phyloP scores from a whole-genome alignment of 2,329 filamentous ascomycete genomes.

The Trichophyton rubrum region DNA sequence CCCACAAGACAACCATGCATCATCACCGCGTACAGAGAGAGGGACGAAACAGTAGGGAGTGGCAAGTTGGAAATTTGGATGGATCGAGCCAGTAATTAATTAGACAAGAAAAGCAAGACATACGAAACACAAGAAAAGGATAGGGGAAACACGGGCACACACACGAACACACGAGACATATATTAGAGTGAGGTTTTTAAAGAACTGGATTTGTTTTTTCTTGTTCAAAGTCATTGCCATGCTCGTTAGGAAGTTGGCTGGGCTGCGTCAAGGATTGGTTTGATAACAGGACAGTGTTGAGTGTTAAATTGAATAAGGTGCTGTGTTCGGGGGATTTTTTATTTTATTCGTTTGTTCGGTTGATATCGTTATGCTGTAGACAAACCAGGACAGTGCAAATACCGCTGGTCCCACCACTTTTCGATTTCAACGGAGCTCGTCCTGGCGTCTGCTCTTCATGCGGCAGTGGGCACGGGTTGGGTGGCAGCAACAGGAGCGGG shows the following conservation, averaged over 20 bases:
- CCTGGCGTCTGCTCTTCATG: conserved; percentile 26
- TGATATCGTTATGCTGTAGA: conserved; percentile 10
- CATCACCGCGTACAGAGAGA: background rate
- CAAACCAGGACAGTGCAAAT: conserved; percentile 20
- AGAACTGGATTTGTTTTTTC: background rate
- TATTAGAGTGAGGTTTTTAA: conserved; percentile 3
- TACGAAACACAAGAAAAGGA: conserved; percentile 4
- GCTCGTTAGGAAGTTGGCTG: background rate
- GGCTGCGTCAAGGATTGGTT: background rate
- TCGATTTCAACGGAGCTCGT: conserved; percentile 29
- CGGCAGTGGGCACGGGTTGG: conserved; percentile 32
- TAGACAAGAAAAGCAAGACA: conserved; percentile 6
- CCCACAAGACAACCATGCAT: conserved; percentile 11
- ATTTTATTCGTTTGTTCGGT: background rate
- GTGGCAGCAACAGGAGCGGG: conserved; percentile 23
- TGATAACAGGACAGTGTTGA: background rate
- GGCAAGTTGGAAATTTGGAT: background rate
- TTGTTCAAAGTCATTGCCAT: background rate
- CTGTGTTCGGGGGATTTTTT: background rate
- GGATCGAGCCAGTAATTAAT: conserved; percentile 3
- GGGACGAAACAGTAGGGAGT: background rate
- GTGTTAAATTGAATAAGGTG: background rate
- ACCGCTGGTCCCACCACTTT: conserved; percentile 31
- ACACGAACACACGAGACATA: background rate
- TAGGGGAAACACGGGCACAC: background rate